Base-by-base conservation (phyloP, 805 yeast genomes). In the Wickerhamiella lipophila region DNA sequence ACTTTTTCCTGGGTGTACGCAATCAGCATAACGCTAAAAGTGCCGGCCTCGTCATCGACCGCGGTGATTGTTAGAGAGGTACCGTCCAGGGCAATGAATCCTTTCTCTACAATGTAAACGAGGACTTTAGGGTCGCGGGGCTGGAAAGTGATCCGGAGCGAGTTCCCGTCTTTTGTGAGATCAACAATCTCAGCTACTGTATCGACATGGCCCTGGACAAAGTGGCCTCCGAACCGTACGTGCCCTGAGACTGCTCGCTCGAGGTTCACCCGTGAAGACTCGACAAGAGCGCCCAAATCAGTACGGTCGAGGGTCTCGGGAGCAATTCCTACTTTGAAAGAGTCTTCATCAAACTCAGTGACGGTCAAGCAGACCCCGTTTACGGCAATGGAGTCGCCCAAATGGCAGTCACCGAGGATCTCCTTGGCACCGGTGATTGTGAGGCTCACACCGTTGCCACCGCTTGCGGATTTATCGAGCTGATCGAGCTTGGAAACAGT, bases 171-270 rank as follows among this genome's bases (percentile, higher is more conserved):
- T 1, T 74, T 66, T 8, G 55, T 64, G 23, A 65, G 71, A 0
- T 65, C 63, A 1, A 73, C 71, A 35, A 89, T 81, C 30, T 62
- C 64, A 2, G 96, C 96, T 30, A 81, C 73, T 0, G 96, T 84
- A 63, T 92, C 99, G 25, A 92, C 86, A 67, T 92, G 99, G 5
- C 98, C 99, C 56, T 92, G 98, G 2, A 92, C 99, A 54, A 89
- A 77, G 64, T 92, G 99, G 0, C 99, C 99, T 21, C 99, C 99
- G 59, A 88, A 77, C 54, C 98, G 71, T 6, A 79, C 84, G 47
- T 83, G 85, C 12, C 78, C 78, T 2, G 79, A 70, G 27, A 92
- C 86, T 0, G 99, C 99, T 51, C 99, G 72, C 64, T 92, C 99
- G 53, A 89, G 69, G 62, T 92, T 89, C 18, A 92, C 95, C 51